A percentile compares a stretch with the other conserved stretches of the same genome.
Conservation (phyloP, 805 yeast genomes). For the Lipomyces japonicus region DNA sequence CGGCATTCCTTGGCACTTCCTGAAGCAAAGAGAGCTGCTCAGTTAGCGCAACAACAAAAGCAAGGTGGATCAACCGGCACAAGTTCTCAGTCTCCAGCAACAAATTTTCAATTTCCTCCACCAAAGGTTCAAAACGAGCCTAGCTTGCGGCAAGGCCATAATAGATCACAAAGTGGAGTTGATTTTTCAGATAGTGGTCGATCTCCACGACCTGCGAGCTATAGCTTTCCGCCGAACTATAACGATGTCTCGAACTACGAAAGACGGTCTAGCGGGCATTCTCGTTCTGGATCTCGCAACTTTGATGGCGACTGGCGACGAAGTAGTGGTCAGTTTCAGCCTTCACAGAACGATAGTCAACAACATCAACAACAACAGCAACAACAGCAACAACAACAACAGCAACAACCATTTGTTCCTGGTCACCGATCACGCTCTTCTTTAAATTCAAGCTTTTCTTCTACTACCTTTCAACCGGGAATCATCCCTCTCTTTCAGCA, state of each 20-base stretch:
- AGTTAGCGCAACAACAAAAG: constrained; percentile 70
- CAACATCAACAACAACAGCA: constrained; percentile 12
- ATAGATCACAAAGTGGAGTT: background rate
- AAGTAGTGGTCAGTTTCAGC: constrained; percentile 12
- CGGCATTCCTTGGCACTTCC: constrained; percentile 88
- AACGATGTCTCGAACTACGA: constrained; percentile 6
- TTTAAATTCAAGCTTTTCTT: constrained; percentile 34
- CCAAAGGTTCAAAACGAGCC: background rate
- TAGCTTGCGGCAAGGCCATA: too few species aligned
- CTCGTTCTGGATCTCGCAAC: constrained; percentile 28
- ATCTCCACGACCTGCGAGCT: constrained; percentile 13
- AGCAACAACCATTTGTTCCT: constrained; percentile 51
- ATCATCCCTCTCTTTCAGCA: constrained; percentile 20
- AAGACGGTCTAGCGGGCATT: constrained; percentile 18
- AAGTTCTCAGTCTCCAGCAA: constrained; percentile 7
- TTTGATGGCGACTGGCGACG: constrained; percentile 29
- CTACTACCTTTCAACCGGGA: constrained; percentile 15
- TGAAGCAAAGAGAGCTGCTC: constrained; percentile 97
- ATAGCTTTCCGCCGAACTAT: constrained; percentile 10
- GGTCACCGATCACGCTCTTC: constrained; percentile 79
- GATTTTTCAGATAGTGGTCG: constrained; percentile 15
- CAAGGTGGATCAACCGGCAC: constrained; percentile 20
- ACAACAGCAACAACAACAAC: constrained; percentile 11
- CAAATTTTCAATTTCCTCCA: constrained; percentile 26
- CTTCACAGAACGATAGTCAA: background rate